Conservation (phyloP, 2,329 filamentous ascomycete species). For the Sporothrix globosa region DNA sequence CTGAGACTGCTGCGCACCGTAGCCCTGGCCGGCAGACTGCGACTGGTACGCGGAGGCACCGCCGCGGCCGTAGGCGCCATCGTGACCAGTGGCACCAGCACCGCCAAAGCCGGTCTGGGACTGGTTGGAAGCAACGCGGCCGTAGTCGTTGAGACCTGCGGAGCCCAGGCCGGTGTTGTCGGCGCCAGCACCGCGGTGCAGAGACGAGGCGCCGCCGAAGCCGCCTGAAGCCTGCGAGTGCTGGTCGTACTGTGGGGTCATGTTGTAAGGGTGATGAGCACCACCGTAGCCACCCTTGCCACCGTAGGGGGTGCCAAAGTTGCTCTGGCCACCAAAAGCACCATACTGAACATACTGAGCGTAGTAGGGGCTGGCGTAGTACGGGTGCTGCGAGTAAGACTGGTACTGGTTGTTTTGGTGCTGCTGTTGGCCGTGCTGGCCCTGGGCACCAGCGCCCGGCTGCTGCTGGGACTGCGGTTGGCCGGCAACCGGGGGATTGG, state of each 20-base stretch:
- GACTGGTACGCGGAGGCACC: conserved; percentile 58
- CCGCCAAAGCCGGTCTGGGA: conserved; percentile 58
- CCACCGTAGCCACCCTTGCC: conserved; percentile 61
- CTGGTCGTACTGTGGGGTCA: conserved; percentile 62
- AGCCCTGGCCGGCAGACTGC: conserved; percentile 55
- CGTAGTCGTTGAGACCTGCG: conserved; percentile 56
- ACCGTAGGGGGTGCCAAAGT: conserved; percentile 58
- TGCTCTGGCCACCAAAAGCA: conserved; percentile 51
- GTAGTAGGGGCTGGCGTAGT: conserved; percentile 67
- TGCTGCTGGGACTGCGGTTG: conserved; percentile 49
- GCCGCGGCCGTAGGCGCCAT: conserved; percentile 56
- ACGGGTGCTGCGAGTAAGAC: conserved; percentile 54
- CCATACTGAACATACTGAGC: conserved; percentile 58
- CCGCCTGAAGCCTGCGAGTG: conserved; percentile 52
- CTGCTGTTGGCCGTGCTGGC: conserved; percentile 46
- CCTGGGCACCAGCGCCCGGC: conserved; percentile 37
- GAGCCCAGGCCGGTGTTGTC: conserved; percentile 55
- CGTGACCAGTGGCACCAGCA: conserved; percentile 47
- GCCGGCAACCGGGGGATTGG: conserved; percentile 67
- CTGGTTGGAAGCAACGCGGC: conserved; percentile 55
- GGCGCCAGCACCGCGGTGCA: conserved; percentile 51
- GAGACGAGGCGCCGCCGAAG: conserved; percentile 56
- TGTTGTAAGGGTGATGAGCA: conserved; percentile 58
- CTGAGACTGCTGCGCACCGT: conserved; percentile 55
- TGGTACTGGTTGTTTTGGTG: conserved; percentile 38